Percentiles rank a stretch among this genome's conserved stretches.
Conservation (phyloP, 2,329 filamentous ascomycete genomes). For the Aspergillus amoenus region DNA sequence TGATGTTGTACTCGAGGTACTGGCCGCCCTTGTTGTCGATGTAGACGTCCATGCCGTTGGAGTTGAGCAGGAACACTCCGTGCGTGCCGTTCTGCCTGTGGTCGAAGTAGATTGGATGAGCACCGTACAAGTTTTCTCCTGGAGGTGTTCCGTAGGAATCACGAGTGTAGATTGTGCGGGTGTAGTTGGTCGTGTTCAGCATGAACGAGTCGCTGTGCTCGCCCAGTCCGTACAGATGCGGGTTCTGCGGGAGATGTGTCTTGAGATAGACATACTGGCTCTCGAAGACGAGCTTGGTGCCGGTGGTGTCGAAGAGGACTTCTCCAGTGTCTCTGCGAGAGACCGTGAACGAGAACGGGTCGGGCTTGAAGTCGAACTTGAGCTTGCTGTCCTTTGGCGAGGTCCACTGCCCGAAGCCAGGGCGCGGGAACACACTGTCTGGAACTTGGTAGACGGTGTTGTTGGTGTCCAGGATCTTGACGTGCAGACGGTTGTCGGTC, state of each 20-base stretch:
- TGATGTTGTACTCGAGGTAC: slow-evolving; percentile 75
- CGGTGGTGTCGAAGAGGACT: slow-evolving; percentile 66
- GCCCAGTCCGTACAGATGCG: slow-evolving; percentile 75
- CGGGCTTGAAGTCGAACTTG: slow-evolving; percentile 51
- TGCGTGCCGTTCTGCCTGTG: slow-evolving; percentile 60
- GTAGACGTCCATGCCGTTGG: slow-evolving; percentile 75
- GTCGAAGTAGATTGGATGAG: slow-evolving; percentile 72
- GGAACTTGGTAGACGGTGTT: slow-evolving; percentile 74
- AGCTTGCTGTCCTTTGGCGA: slow-evolving; percentile 47
- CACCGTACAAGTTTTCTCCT: slow-evolving; percentile 68
- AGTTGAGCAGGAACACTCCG: slow-evolving; percentile 70
- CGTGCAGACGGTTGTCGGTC: slow-evolving; percentile 64
- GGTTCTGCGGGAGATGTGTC: slow-evolving; percentile 66
- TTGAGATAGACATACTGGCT: slow-evolving; percentile 73
- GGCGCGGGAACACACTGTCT: slow-evolving; percentile 65
- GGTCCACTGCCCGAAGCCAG: slow-evolving; percentile 34
- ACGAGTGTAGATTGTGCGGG: slow-evolving; percentile 67
- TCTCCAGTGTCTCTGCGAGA: slow-evolving; percentile 29
- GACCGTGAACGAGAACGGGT: slow-evolving; percentile 69
- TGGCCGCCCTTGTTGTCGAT: slow-evolving; percentile 65
- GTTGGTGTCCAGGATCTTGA: slow-evolving; percentile 70
- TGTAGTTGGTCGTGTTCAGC: slow-evolving; percentile 67
- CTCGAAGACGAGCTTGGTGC: slow-evolving; percentile 68
- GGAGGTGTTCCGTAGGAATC: slow-evolving; percentile 64
- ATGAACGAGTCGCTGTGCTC: slow-evolving; percentile 72